Percentiles rank a stretch among this genome's conserved stretches.
phyloP scores from a whole-genome alignment of 2,329 filamentous ascomycete species.

The Aspergillus ibericus region DNA sequence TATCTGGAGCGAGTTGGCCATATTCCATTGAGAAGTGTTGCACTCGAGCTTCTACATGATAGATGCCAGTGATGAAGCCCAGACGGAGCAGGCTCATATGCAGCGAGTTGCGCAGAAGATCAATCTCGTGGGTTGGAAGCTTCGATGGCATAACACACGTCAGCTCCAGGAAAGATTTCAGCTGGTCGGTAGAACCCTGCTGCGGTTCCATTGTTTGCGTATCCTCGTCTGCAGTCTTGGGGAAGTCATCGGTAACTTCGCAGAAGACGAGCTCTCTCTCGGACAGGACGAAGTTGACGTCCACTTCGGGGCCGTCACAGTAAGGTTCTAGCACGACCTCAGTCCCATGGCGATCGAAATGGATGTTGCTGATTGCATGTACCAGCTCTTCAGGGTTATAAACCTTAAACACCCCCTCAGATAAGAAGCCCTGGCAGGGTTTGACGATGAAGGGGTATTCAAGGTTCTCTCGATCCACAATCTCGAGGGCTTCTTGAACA shows the following conservation, averaged over 20 bases:
- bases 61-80: conserved; percentile 1
- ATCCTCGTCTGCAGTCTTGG: conserved; percentile 6
- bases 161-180: conserved; percentile 4
- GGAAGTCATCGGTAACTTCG: conserved; percentile 17
- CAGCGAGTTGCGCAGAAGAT: neutral
- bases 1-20: neutral
- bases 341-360: neutral
- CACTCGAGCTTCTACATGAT: conserved; percentile 12
- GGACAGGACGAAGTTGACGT: conserved; percentile 17
- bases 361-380: no score
- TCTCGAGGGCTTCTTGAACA: neutral
- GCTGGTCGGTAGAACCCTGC: no score
- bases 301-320: conserved; percentile 17
- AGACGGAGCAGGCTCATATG: neutral
- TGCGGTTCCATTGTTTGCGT: no score
- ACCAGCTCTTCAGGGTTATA: no score
- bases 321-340: conserved; percentile 13
- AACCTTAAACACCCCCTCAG: neutral
- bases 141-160: neutral
- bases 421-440: neutral
- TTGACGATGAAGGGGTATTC: conserved; percentile 3
- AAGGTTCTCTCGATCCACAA: neutral
- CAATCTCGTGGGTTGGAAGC: neutral
- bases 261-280: conserved; percentile 16
- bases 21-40: neutral